phyloP scores from a whole-genome alignment of 345 rosid genomes.

The Pseudoturritis turrita region DNA sequence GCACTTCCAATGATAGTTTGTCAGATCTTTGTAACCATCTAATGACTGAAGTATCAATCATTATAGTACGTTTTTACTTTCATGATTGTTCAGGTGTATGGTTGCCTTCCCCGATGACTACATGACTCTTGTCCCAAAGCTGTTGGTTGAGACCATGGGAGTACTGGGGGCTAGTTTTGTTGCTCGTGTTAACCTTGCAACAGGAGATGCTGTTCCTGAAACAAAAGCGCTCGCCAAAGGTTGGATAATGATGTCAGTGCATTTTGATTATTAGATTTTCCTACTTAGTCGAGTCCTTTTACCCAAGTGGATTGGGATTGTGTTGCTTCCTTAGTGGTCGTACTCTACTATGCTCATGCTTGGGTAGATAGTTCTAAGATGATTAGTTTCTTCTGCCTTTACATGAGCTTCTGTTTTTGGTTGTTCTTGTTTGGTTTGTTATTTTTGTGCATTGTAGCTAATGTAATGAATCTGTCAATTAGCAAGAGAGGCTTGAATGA shows the following conservation, averaged over 20 bases:
- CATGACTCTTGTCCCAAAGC: conserved; percentile 70
- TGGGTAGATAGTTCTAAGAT: not conserved
- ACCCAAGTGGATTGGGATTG: not conserved
- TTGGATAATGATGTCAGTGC: conserved; percentile 21
- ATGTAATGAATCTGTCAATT: not conserved
- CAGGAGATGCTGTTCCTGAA: conserved; percentile 92
- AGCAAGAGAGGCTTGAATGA: not conserved
- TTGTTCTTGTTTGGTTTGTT: not conserved
- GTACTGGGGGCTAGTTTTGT: conserved; percentile 64
- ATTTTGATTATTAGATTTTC: not conserved
- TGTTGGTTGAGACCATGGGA: conserved; percentile 80
- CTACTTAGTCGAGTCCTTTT: conserved; percentile 1
- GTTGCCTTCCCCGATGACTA: conserved; percentile 95
- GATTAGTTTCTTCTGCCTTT: not conserved
- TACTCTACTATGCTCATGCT: not conserved
- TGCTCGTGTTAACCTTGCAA: conserved; percentile 80
- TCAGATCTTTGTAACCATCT: not conserved
- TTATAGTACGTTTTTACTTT: not conserved
- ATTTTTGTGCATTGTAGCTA: not conserved
- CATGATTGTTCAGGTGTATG: conserved; percentile 62
- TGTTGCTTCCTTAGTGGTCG: not conserved
- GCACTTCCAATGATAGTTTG: not conserved
- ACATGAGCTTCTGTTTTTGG: not conserved
- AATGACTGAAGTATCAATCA: not conserved
- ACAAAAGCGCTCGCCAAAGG: conserved; percentile 92